Conservation (phyloP, 495 filamentous ascomycete genomes). For the Aspergillus homomorphus region DNA sequence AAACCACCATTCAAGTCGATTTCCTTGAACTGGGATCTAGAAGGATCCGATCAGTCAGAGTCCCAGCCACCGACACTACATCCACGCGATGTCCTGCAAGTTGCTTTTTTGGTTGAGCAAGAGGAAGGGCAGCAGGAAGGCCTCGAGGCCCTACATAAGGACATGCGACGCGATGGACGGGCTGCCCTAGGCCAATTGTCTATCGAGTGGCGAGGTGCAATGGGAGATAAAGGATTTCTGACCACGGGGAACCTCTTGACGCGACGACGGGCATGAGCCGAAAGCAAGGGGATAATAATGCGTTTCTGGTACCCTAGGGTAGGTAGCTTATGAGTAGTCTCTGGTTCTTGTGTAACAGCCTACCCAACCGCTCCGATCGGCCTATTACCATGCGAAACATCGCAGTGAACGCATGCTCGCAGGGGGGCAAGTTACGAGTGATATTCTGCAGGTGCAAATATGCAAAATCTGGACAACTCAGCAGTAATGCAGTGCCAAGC, state of each 20-base stretch:
- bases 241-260: constrained; percentile 81
- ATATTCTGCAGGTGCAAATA: not conserved
- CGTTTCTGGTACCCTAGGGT: not conserved
- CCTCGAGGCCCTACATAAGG: constrained; percentile 46
- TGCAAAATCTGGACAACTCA: not conserved
- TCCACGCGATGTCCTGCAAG: constrained; percentile 84
- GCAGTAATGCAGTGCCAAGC: not conserved
- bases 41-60: constrained; percentile 24
- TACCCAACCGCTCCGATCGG: not conserved
- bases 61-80: constrained; percentile 62
- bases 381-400: not conserved
- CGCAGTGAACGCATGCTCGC: not conserved
- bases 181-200: constrained; percentile 75
- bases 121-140: constrained; percentile 47
- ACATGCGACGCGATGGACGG: constrained; percentile 56
- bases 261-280: constrained; percentile 43
- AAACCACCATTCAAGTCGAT: constrained; percentile 55
- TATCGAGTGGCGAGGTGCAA: constrained; percentile 82
- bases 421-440: not conserved
- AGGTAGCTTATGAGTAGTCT: constrained; percentile 1
- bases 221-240: constrained; percentile 86
- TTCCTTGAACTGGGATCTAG: constrained; percentile 58
- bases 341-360: not conserved
- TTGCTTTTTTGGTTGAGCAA: constrained; percentile 83
- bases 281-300: not conserved